Conservation (phyloP, 2,329 filamentous ascomycete species). For the Aureobasidium sp. region DNA sequence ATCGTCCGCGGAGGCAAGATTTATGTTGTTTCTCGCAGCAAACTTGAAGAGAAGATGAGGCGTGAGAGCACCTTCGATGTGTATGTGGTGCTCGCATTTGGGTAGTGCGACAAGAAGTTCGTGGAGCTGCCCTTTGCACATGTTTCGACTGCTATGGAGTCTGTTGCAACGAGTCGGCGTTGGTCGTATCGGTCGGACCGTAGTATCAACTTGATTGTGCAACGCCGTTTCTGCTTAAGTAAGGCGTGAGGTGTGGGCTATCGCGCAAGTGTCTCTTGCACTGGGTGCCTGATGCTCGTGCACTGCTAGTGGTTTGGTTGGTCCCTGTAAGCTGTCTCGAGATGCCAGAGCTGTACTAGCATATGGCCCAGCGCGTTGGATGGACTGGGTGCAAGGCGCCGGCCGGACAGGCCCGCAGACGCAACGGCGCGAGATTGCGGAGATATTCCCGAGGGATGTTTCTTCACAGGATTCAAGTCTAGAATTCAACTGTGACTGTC, state of each 20-base stretch:
- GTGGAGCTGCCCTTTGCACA: slow-evolving; percentile 1
- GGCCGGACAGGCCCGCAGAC: slow-evolving; percentile 6
- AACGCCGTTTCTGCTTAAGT: not conserved
- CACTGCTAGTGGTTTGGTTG: not conserved
- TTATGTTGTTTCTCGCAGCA: slow-evolving; percentile 1
- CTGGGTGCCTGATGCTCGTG: slow-evolving; percentile 6
- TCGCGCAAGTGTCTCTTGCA: not conserved
- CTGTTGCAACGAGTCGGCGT: not conserved
- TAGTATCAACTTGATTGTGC: not conserved
- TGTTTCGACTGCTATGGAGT: not conserved
- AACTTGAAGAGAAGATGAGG: slow-evolving; percentile 3
- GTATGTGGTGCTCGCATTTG: slow-evolving; percentile 14
- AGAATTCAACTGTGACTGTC: not conserved
- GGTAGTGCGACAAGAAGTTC: slow-evolving; percentile 2
- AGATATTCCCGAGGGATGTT: not conserved
- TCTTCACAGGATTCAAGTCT: not conserved
- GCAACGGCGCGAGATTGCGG: slow-evolving; percentile 9
- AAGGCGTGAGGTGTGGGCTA: not conserved
- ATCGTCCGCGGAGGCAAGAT: not conserved
- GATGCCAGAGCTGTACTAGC: not conserved
- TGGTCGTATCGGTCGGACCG: not conserved
- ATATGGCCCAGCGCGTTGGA: not conserved
- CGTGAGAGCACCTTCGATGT: slow-evolving; percentile 12
- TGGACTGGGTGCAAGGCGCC: not conserved
- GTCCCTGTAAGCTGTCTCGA: not conserved